phyloP scores from a whole-genome alignment of 2,329 filamentous ascomycete species.

The Calonectria honghensis region DNA sequence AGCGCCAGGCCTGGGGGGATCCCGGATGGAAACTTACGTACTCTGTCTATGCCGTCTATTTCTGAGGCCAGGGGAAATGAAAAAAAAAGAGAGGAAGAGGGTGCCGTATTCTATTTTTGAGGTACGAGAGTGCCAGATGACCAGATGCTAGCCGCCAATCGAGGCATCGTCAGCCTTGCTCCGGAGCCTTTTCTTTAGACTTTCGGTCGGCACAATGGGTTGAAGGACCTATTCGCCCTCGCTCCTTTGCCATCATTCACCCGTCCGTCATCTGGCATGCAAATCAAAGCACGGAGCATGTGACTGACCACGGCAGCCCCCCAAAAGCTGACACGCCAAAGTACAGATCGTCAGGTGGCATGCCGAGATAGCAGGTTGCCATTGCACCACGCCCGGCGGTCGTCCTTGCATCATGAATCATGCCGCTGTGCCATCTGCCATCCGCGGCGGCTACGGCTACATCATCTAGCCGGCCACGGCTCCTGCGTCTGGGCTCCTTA shows the following conservation, averaged over 20 bases:
- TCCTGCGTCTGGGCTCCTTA: neutral
- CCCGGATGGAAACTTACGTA: slow-evolving; percentile 23
- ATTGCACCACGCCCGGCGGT: slow-evolving; percentile 9
- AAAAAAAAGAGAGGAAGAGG: neutral
- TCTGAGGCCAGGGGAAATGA: slow-evolving; percentile 26
- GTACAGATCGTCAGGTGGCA: slow-evolving; percentile 34
- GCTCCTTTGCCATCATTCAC: neutral
- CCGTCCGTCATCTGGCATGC: slow-evolving; percentile 16
- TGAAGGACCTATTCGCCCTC: neutral
- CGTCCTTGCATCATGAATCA: slow-evolving; percentile 16
- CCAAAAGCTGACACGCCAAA: slow-evolving; percentile 14
- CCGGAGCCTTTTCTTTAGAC: slow-evolving; percentile 5
- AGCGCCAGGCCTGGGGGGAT: slow-evolving; percentile 26
- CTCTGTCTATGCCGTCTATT: slow-evolving; percentile 1
- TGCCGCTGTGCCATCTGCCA: slow-evolving; percentile 17
- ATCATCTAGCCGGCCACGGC: neutral
- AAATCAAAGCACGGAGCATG: slow-evolving; percentile 32
- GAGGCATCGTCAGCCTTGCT: slow-evolving; percentile 10
- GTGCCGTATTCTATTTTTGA: neutral
- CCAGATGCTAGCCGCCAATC: neutral
- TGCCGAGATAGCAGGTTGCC: slow-evolving; percentile 20
- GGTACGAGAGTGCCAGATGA: neutral
- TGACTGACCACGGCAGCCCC: slow-evolving; percentile 22
- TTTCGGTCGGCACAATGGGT: neutral
- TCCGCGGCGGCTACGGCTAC: slow-evolving; percentile 12